Evolutionary conservation across 768 basidiomycete genomes (phyloP), one percentile per base, ranked within the genome.

Genomic region (Collybiopsis confluens): DNA sequence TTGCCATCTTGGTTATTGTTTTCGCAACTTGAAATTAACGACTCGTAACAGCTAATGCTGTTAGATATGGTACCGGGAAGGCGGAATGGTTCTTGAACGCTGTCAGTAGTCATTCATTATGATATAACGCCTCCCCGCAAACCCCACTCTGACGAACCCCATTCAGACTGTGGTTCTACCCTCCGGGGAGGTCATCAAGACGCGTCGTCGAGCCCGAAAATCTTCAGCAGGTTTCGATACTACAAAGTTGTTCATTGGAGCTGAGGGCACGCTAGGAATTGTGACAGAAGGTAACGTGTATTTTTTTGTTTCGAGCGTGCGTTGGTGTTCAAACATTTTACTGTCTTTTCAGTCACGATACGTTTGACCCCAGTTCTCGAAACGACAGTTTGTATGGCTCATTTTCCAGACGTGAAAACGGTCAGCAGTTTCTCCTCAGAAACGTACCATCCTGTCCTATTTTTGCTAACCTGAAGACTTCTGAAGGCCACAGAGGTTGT

Each of bases 51-150:
- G 88, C 88, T 0, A 90, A 90, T 59, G 88, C 89, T 1, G 90
- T 90, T 1, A 73, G 90, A 24, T 95, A 93, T 62, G 92, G 91
- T 8, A 95, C 92, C 4, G 92, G 91, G 0, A 91, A 87, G 63
- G 88, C 75, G 0, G 92, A 94, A 69, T 94, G 92, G 92, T 91
- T 95, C 61, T 71, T 95, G 40, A 93, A 93, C 59, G 80, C 80
- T 21, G 90, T 90, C 62, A 46, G 80, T 70, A 9, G 11, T 28
- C 13, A 33, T 6, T 33, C 13, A 6, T 6, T 6, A n/a, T 42
- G 9, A 47, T 51, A 35, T 51, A 24, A 18, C 20, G 20, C 9
- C 43, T n/a, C n/a, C n/a, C n/a, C n/a, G n/a, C n/a, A n/a, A n/a
- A n/a, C n/a, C n/a, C n/a, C 36, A 37, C 36, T 37, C n/a, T n/a